Percentiles rank a stretch among this genome's conserved stretches.
Evolutionary conservation across 1,284 basidiomycete species (phyloP).

Genomic region (Xanthoconium separans): DNA sequence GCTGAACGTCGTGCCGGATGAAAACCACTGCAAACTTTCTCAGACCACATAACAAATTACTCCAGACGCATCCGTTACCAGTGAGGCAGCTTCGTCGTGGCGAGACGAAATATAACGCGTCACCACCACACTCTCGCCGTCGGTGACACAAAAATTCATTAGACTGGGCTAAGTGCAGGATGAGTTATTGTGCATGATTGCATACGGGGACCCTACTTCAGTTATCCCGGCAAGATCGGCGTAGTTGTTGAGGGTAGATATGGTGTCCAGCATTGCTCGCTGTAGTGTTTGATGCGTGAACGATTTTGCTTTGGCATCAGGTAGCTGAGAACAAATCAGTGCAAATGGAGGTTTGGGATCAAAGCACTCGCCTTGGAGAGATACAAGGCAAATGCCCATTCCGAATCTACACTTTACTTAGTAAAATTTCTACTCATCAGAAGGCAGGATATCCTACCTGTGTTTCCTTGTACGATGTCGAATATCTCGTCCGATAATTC

Average conservation of each 20-base stretch:
- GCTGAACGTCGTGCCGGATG: conserved; percentile 91
- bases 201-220: conserved; percentile 47
- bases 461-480: conserved; percentile 85
- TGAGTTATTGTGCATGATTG: conserved; percentile 7
- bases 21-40: conserved; percentile 72
- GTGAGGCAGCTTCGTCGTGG: conserved; percentile 89
- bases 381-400: conserved; percentile 94
- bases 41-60: background rate
- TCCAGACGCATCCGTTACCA: conserved; percentile 45
- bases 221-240: conserved; percentile 72
- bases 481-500: conserved; percentile 81
- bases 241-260: conserved; percentile 74
- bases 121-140: conserved; percentile 90
- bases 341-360: background rate
- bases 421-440: background rate
- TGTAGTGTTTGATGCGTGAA: conserved; percentile 67
- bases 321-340: conserved; percentile 51
- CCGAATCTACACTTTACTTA: conserved; percentile 62
- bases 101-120: conserved; percentile 93
- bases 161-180: conserved; percentile 66
- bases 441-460: conserved; percentile 53
- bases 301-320: conserved; percentile 70
- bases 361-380: conserved; percentile 65
- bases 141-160: conserved; percentile 96
- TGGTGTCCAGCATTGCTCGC: conserved; percentile 85